Evolutionary conservation across 768 basidiomycete species (phyloP).

Genomic region (Boletus tylopilopsis): DNA sequence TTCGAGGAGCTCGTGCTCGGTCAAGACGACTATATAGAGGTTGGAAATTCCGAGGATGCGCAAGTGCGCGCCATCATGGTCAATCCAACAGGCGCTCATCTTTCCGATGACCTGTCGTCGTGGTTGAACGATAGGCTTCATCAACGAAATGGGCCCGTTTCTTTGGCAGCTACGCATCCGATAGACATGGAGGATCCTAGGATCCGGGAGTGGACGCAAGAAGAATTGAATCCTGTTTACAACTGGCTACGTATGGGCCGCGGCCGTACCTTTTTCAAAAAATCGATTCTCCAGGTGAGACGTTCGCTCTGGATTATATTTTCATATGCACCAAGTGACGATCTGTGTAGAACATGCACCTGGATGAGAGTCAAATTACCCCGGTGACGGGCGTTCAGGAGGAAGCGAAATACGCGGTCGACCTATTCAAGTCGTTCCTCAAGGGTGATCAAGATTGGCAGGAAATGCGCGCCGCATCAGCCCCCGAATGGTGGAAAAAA

Average conservation of each 20-base stretch:
- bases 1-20: slow-evolving; percentile 21
- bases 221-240: slow-evolving; percentile 34
- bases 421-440: slow-evolving; percentile 23
- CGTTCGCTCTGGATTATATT: neutral
- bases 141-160: slow-evolving; percentile 17
- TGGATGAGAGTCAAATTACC: slow-evolving; percentile 12
- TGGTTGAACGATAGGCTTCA: slow-evolving; percentile 29
- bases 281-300: slow-evolving; percentile 24
- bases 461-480: slow-evolving; percentile 19
- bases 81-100: slow-evolving; percentile 18
- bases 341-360: slow-evolving; percentile 14
- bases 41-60: slow-evolving; percentile 12
- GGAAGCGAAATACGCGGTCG: slow-evolving; percentile 15
- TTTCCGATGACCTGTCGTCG: slow-evolving; percentile 34
- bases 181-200: slow-evolving; percentile 34
- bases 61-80: slow-evolving; percentile 19
- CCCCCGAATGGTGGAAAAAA: slow-evolving; percentile 31
- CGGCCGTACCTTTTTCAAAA: slow-evolving; percentile 23
- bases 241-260: slow-evolving; percentile 38
- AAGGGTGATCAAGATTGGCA: slow-evolving; percentile 25
- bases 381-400: slow-evolving; percentile 6
- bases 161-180: slow-evolving; percentile 17
- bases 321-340: neutral
- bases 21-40: slow-evolving; percentile 23
- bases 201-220: slow-evolving; percentile 38